Evolutionary conservation across 306 rosid genomes (phyloP), one percentile per base, ranked within the genome.

Genomic region (Argentina anserina): DNA sequence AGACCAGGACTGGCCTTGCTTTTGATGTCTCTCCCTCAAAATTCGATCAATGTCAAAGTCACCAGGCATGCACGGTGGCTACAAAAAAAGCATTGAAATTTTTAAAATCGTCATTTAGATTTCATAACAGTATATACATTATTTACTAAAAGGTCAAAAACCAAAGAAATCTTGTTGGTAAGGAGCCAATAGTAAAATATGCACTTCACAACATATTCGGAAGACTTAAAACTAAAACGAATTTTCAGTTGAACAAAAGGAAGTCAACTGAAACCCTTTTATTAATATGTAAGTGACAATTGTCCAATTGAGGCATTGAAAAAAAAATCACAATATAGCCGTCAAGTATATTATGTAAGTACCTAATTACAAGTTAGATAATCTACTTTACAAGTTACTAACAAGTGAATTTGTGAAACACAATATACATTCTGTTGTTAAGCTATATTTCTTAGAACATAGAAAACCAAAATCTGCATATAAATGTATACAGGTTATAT

Each of bases 31-130:
- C 74, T 94, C 88, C 81, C 84, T 78, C 88, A 86, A 60, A 39
- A 72, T 73, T 50, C 65, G 72, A 84, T 94, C 93, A 66, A 94
- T 83, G 84, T 94, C 92, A 76, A 94, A 86, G 74, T 77, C 82
- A 55, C 83, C 82, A 59, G 78, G 42, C 55, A 70, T 82, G 68
- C 76, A 65, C 20, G 84, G 82, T 77, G 76, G 85, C 99, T 91
- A 66, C 82, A 86, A 45, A 37, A 71, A 65, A 37, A 64, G 68
- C 64, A 78, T 50, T 14, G 67, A 73, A 13, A 26, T 21, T 64
- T 60, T 74, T 64, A 71, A 49, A 60, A 58, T 70, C 47, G 63
- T 37, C 46, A 28, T 52, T 46, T 62, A 65, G 39, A 47, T 47
- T 56, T 62, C 31, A 25, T 39, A 28, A 9, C 25, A 61, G 53